These are phyloP conservation scores for Ceratonia siliqua DNA, from an alignment of 306 rosid genomes.

Conservation along the genomic window DNA sequence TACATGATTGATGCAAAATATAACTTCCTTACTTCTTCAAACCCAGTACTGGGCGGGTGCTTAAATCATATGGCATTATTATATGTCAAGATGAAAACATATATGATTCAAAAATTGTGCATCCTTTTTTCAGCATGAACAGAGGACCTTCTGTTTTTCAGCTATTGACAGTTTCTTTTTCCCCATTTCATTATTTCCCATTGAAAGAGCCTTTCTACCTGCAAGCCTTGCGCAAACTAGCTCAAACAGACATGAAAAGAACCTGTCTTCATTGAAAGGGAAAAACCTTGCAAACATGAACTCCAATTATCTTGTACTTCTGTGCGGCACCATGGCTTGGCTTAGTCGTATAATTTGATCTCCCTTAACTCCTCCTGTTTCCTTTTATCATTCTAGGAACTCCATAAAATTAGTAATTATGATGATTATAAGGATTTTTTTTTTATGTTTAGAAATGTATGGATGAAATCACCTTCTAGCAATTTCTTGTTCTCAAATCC, in stretches of 20 bases:
- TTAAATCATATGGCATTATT: background rate
- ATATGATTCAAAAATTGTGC: background rate
- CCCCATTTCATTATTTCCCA: background rate
- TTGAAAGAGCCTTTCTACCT: background rate
- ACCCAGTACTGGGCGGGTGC: background rate
- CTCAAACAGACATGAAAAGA: background rate
- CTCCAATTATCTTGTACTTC: background rate
- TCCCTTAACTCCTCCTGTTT: background rate
- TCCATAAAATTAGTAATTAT: background rate
- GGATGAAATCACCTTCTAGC: background rate
- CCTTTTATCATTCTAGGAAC: background rate
- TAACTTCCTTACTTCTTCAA: too few species aligned
- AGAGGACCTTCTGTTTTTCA: background rate
- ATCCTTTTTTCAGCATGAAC: background rate
- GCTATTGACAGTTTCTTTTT: background rate
- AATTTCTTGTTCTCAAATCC: background rate
- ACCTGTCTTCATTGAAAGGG: background rate
- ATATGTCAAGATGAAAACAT: background rate
- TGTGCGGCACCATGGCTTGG: background rate
- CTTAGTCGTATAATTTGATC: background rate
- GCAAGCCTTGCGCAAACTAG: background rate
- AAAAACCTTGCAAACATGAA: background rate
- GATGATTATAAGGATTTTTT: background rate
- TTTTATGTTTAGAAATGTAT: background rate
- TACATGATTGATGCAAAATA: background rate